Evolutionary conservation across 2,329 filamentous ascomycete genomes (phyloP).

Genomic region (Epichloe brachyelytri): DNA sequence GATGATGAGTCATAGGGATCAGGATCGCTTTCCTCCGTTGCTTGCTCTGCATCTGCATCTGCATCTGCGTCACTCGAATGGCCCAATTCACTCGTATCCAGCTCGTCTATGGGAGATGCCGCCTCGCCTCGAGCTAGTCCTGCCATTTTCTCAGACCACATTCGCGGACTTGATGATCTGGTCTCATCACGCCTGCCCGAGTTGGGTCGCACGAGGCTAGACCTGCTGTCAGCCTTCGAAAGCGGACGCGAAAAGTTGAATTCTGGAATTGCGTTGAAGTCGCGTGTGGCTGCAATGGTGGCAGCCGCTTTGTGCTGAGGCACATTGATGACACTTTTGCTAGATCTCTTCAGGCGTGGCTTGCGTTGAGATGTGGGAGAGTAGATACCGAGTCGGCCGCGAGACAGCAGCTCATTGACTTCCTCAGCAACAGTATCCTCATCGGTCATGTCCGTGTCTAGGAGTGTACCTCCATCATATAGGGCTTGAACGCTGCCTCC

Average conservation of each 20-base stretch:
- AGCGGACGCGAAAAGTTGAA: constrained; percentile 22
- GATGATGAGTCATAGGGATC: constrained; percentile 15
- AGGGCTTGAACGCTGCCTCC: constrained; percentile 33
- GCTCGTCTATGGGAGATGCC: constrained; percentile 16
- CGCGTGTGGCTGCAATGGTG: constrained; percentile 8
- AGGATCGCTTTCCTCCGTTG: constrained; percentile 21
- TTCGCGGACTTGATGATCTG: neutral
- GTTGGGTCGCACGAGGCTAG: neutral
- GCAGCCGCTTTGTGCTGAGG: constrained; percentile 10
- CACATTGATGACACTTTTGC: constrained; percentile 26
- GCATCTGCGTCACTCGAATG: constrained; percentile 19
- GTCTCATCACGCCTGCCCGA: neutral
- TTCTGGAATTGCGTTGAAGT: constrained; percentile 4
- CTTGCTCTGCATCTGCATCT: constrained; percentile 17
- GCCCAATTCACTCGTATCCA: constrained; percentile 20
- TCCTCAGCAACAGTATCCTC: constrained; percentile 33
- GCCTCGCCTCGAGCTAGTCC: constrained; percentile 5
- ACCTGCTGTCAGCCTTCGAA: neutral
- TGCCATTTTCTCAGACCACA: constrained; percentile 6
- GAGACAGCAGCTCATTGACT: constrained; percentile 27
- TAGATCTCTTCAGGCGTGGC: constrained; percentile 28
- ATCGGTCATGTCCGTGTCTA: constrained; percentile 29
- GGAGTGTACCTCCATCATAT: constrained; percentile 21
- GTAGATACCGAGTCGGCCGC: constrained; percentile 12
- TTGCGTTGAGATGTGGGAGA: constrained; percentile 21